Conservation (phyloP, 1,284 basidiomycete species). For the Schizophyllum commune region DNA sequence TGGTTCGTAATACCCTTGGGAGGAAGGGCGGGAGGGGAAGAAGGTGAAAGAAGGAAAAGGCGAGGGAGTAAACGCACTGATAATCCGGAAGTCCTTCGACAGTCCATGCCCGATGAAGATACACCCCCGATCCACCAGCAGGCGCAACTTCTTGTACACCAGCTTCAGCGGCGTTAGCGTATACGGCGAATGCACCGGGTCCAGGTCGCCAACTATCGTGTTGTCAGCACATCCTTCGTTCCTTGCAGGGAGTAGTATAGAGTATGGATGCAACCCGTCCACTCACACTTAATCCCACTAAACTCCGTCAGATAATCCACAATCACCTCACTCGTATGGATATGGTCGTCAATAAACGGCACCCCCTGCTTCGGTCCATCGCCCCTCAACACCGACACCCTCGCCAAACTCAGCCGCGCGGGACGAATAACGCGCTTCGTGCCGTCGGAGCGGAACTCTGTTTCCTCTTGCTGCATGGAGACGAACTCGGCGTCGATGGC, state of each 20-base stretch:
- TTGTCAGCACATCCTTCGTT: not conserved
- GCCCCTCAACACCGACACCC: slow-evolving; percentile 91
- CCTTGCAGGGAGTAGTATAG: not conserved
- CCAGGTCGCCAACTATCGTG: slow-evolving; percentile 72
- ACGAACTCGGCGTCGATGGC: slow-evolving; percentile 99
- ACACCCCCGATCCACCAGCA: slow-evolving; percentile 92
- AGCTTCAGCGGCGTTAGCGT: slow-evolving; percentile 93
- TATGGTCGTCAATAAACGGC: slow-evolving; percentile 98
- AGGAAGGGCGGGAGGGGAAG: too few species aligned
- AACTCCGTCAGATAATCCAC: slow-evolving; percentile 97
- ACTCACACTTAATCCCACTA: slow-evolving; percentile 87
- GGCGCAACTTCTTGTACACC: slow-evolving; percentile 95
- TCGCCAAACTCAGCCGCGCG: slow-evolving; percentile 84
- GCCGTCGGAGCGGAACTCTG: slow-evolving; percentile 91
- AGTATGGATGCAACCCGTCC: slow-evolving; percentile 1
- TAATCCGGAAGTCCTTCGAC: slow-evolving; percentile 99
- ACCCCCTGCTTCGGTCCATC: slow-evolving; percentile 71
- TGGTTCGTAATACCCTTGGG: too few species aligned
- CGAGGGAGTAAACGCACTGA: slow-evolving; percentile 57
- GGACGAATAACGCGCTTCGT: slow-evolving; percentile 90
- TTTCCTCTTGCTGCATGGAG: slow-evolving; percentile 94
- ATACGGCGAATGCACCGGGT: slow-evolving; percentile 75
- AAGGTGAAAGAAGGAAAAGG: too few species aligned
- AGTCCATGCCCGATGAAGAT: slow-evolving; percentile 97
- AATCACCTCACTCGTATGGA: slow-evolving; percentile 90